Evolutionary conservation across 176 grass and related monocot species (phyloP), one percentile per base, ranked within the genome.

Genomic region (Puccinellia tenuiflora): DNA sequence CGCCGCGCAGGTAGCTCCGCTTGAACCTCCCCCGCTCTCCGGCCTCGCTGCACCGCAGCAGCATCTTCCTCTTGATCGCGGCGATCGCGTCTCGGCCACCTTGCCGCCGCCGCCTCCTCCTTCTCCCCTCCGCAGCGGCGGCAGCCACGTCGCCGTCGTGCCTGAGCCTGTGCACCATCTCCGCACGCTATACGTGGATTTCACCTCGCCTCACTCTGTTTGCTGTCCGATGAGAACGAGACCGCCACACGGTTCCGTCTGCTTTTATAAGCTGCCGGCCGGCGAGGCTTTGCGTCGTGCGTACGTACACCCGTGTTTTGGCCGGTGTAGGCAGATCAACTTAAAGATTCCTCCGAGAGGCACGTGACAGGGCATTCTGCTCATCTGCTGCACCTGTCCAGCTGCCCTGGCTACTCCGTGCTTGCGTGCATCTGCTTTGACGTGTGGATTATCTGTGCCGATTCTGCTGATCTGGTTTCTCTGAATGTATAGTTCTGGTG

Each of bases 61-160:
- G 76, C 51, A 88, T 34, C 81, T 66, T 83, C 76, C 7, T 56
- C 81, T 88, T 88, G 81, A 83, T 92, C 71, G n/a, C 70, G 76
- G 15, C 25, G 17, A 81, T 83, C 1, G 85, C 89, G 9, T 30
- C 85, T 33, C 25, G 45, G 21, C 80, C 63, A 48, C 80, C 34
- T 45, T 59, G 26, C 81, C 43, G 16, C 64, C 42, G 9, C 22
- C 22, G 24, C 54, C 14, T 77, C 52, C 21, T 88, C 11, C 2
- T 6, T 13, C 14, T 55, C 46, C 1, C 59, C 16, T n/a, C 57
- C 50, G 6, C 46, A 4, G 25, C 21, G 50, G 8, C 45, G 12
- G 20, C 45, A 22, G 12, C 68, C 14, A 16, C 54, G 8, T 33
- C 52, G 1, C 29, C 69, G 20, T 22, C 5, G 1, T 47, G 81